These are phyloP conservation scores for Mortierella sp. DNA, from an alignment of 371 early-diverging fungal genomes.

Conservation along the genomic window DNA sequence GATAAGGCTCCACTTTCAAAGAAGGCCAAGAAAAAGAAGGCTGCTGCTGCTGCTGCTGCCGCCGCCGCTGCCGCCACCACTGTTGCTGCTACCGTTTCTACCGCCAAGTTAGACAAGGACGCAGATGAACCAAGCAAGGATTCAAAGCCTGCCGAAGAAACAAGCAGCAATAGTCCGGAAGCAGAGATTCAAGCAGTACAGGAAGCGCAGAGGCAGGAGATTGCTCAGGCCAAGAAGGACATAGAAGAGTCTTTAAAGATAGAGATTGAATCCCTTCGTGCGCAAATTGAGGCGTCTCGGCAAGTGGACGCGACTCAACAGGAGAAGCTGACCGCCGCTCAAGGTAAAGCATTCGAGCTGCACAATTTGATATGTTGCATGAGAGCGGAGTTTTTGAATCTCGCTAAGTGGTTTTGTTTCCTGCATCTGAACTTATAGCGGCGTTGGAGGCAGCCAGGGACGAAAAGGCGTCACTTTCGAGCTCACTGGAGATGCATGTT, in stretches of 20 bases:
- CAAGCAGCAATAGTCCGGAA: neutral
- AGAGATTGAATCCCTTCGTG: conserved; percentile 29
- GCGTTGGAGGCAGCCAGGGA: conserved; percentile 37
- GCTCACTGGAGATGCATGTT: conserved; percentile 47
- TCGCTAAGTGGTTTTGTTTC: neutral
- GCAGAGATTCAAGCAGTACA: conserved; percentile 12
- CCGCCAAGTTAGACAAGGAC: neutral
- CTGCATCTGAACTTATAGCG: conserved; percentile 15
- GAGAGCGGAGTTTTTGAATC: neutral
- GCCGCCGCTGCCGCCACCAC: conserved; percentile 20
- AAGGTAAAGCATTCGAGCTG: conserved; percentile 19
- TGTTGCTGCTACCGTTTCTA: neutral
- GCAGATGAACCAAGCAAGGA: neutral
- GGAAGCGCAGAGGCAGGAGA: conserved; percentile 7
- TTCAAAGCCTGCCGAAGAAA: neutral
- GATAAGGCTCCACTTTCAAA: conserved; percentile 41
- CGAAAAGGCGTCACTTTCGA: conserved; percentile 40
- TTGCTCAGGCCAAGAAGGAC: conserved; percentile 14
- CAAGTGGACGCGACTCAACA: conserved; percentile 11
- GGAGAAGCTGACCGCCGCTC: conserved; percentile 26
- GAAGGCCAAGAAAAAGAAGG: conserved; percentile 45
- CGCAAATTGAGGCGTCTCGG: conserved; percentile 22
- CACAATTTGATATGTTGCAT: neutral
- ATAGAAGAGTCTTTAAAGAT: conserved; percentile 27
- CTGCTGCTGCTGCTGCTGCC: conserved; percentile 34